Evolutionary conservation across 1,284 basidiomycete species (phyloP).

Genomic region (Thecaphora thlaspeos): DNA sequence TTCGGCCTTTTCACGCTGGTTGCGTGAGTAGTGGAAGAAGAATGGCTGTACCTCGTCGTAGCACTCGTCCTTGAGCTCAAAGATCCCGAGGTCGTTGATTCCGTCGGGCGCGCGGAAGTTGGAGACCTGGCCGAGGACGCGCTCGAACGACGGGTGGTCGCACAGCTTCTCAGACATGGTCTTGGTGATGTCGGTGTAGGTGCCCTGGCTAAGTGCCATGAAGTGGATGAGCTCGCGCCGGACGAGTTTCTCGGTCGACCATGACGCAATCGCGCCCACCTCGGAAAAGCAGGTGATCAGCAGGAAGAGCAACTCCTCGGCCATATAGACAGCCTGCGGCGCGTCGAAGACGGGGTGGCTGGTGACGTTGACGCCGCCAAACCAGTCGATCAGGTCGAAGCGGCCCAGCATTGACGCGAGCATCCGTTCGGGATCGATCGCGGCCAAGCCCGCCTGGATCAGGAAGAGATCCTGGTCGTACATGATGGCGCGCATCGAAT

Average conservation of each 20-base stretch:
- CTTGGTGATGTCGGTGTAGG: slow-evolving; percentile 89
- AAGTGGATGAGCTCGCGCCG: slow-evolving; percentile 86
- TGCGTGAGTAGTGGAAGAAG: slow-evolving; percentile 93
- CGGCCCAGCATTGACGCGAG: slow-evolving; percentile 85
- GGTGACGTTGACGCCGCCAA: slow-evolving; percentile 62
- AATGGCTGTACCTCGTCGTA: slow-evolving; percentile 90
- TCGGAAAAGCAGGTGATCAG: slow-evolving; percentile 85
- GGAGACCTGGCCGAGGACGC: slow-evolving; percentile 75
- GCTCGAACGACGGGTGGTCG: slow-evolving; percentile 81
- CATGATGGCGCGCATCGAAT: slow-evolving; percentile 89
- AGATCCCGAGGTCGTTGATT: slow-evolving; percentile 75
- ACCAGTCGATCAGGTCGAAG: slow-evolving; percentile 78
- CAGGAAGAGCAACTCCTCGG: slow-evolving; percentile 87
- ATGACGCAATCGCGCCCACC: slow-evolving; percentile 71
- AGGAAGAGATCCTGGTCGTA: slow-evolving; percentile 96
- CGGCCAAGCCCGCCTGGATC: slow-evolving; percentile 70
- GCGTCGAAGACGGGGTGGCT: slow-evolving; percentile 64
- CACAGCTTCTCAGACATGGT: slow-evolving; percentile 84
- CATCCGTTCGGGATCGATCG: slow-evolving; percentile 76
- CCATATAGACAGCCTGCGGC: slow-evolving; percentile 74
- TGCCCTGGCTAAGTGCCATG: slow-evolving; percentile 80
- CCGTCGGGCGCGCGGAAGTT: slow-evolving; percentile 78
- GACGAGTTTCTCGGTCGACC: slow-evolving; percentile 70
- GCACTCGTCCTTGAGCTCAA: slow-evolving; percentile 79
- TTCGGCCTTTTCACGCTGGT: slow-evolving; percentile 92